Evolutionary conservation across 805 yeast species (phyloP).

Genomic region (Candida suzukii): DNA sequence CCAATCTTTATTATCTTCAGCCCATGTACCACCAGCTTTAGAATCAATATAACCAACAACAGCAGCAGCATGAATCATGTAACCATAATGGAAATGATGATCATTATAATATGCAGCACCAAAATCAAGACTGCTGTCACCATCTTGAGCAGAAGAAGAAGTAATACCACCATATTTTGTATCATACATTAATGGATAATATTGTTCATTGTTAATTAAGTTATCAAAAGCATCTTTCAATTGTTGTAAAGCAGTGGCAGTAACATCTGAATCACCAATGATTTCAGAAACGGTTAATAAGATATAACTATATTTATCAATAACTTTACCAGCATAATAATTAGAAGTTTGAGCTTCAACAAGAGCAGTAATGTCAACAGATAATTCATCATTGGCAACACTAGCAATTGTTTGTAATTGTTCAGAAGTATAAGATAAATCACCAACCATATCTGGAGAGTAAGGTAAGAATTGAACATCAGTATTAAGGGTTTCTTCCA

Average conservation of each 20-base stretch:
- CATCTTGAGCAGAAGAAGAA: constrained; percentile 39
- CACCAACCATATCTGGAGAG: constrained; percentile 2
- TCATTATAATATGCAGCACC: constrained; percentile 48
- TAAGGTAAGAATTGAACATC: constrained; percentile 29
- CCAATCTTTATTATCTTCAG: constrained; percentile 40
- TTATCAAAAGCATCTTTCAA: constrained; percentile 38
- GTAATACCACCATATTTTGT: constrained; percentile 50
- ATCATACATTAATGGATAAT: constrained; percentile 47
- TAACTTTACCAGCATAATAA: constrained; percentile 45
- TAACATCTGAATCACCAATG: constrained; percentile 33
- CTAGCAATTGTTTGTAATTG: constrained; percentile 37
- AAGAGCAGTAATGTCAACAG: constrained; percentile 36
- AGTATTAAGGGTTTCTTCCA: constrained; percentile 32
- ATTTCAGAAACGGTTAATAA: constrained; percentile 44
- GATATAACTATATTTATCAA: constrained; percentile 53
- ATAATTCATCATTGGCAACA: constrained; percentile 37
- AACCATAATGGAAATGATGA: constrained; percentile 54
- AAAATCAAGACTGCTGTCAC: constrained; percentile 39
- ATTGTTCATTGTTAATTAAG: constrained; percentile 35
- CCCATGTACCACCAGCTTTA: constrained; percentile 46
- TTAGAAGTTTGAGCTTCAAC: constrained; percentile 33
- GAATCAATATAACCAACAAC: constrained; percentile 50
- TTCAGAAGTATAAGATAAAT: constrained; percentile 33
- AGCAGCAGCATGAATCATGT: constrained; percentile 56
- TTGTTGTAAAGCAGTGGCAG: constrained; percentile 41